Evolutionary conservation across 495 filamentous ascomycete species (phyloP).

Genomic region (Bombardia bombarda): DNA sequence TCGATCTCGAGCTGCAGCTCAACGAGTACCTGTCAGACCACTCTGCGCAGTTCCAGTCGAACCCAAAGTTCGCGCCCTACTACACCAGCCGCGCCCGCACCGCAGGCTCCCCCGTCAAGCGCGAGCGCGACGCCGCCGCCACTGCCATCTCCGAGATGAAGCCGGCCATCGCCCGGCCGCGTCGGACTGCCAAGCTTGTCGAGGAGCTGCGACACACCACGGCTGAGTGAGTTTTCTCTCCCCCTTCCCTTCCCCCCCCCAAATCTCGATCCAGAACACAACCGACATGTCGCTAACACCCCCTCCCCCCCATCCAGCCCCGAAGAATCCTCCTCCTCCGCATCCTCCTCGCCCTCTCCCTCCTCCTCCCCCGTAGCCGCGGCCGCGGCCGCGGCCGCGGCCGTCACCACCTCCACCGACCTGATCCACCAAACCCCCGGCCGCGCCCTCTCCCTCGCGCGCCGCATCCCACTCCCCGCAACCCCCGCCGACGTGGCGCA

Average conservation of each 20-base stretch:
- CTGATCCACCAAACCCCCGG: slow-evolving; percentile 51
- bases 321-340: neutral
- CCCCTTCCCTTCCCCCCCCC: neutral
- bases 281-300: neutral
- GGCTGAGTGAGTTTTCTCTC: slow-evolving; percentile 30
- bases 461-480: slow-evolving; percentile 59
- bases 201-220: slow-evolving; percentile 38
- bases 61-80: slow-evolving; percentile 64
- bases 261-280: slow-evolving; percentile 1
- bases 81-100: slow-evolving; percentile 56
- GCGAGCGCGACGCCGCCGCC: too few relatives aligned
- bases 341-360: too few relatives aligned
- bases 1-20: slow-evolving; percentile 70
- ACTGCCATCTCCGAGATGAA: slow-evolving; percentile 35
- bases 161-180: slow-evolving; percentile 30
- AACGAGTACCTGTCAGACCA: slow-evolving; percentile 69
- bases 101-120: slow-evolving; percentile 68
- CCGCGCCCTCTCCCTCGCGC: slow-evolving; percentile 42
- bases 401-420: slow-evolving; percentile 22
- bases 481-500: slow-evolving; percentile 81
- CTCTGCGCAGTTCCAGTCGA: slow-evolving; percentile 47
- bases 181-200: slow-evolving; percentile 39
- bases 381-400: too few relatives aligned
- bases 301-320: slow-evolving; percentile 2
- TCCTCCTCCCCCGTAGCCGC: neutral